Base-by-base conservation (phyloP, 345 rosid species). In the Orychophragmus violaceus region DNA sequence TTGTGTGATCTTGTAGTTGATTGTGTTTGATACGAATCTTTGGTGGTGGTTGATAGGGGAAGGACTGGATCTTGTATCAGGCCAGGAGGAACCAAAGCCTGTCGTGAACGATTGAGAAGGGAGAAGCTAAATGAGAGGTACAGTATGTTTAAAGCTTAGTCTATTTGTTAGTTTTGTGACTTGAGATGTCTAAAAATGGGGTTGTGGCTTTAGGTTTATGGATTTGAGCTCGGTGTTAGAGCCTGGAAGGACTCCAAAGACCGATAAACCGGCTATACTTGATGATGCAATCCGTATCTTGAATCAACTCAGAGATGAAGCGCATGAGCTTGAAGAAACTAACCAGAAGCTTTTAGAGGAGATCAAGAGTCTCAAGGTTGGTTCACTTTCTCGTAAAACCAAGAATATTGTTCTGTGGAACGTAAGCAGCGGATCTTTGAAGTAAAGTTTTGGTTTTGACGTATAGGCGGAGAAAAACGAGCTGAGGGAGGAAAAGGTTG, bases 51-150 rank as follows among this genome's bases (percentile, higher is more conserved):
- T 14, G 24, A 18, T 33, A 74, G 77, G 17, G 45, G 42, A 60
- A 70, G 71, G 62, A 30, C 62, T 17, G 78, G 78, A 19, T 62
- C 74, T 1, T 62, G 70, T 56, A 54, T 6, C 19, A 55, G 57
- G 35, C 65, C 35, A 37, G 64, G 70, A 61, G 74, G 74, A 64
- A 68, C 56, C 18, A 92, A 92, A 75, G 96, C 98, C 0, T 82
- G 95, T 76, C 89, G 95, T 30, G 96, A 89, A 81, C 82, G 84
- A 67, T 72, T 85, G 84, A 87, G 96, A 24, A 81, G 96, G 69
- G 93, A 87, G 79, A 84, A 69, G 70, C 80, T 89, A 48, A 87
- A 89, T 50, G 93, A 87, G 81, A 87, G 89, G 96, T 77, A 4
- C 23, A 16, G 7, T n/a, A 62, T 45, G 72, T 16, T 59, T 9